Conservation (phyloP, 2,329 filamentous ascomycete genomes). For the Aureobasidium sp. region DNA sequence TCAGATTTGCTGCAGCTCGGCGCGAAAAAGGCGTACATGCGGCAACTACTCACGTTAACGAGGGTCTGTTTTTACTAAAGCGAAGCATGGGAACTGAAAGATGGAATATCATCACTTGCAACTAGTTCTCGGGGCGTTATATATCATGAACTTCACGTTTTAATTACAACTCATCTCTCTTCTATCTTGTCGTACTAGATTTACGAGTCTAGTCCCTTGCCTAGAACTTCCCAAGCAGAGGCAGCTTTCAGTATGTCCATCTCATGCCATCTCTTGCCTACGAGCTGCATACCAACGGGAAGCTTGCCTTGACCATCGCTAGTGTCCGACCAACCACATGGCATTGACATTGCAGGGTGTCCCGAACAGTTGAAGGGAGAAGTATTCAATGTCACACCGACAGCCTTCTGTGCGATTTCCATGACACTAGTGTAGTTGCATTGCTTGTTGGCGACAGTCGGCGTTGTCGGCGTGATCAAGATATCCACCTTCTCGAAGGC, state of each 20-base stretch:
- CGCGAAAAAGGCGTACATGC: neutral
- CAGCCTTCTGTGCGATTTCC: constrained; percentile 25
- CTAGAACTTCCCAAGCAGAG: constrained; percentile 27
- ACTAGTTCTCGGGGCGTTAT: constrained; percentile 4
- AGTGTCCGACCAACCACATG: constrained; percentile 28
- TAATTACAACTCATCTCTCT: neutral
- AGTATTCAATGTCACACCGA: constrained; percentile 38
- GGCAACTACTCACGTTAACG: neutral
- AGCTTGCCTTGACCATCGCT: constrained; percentile 21
- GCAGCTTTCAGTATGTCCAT: constrained; percentile 26
- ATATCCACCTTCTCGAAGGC: constrained; percentile 38
- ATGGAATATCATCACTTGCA: neutral
- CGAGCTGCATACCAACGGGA: constrained; percentile 29
- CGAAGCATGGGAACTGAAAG: constrained; percentile 9
- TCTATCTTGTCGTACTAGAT: neutral
- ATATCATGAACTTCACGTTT: constrained; percentile 3
- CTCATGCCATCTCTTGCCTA: constrained; percentile 28
- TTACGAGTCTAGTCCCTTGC: constrained; percentile 13
- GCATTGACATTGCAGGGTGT: constrained; percentile 42
- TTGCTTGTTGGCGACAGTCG: constrained; percentile 37
- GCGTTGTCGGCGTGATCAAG: constrained; percentile 40
- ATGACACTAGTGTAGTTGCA: constrained; percentile 22
- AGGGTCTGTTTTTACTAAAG: constrained; percentile 1
- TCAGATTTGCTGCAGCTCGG: neutral
- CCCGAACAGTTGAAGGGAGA: constrained; percentile 43